A percentile compares a stretch with the other conserved stretches of the same genome.
Evolutionary conservation across 108 stramenopile genomes (phyloP).

Genomic region (Discostella pseudostelligera): DNA sequence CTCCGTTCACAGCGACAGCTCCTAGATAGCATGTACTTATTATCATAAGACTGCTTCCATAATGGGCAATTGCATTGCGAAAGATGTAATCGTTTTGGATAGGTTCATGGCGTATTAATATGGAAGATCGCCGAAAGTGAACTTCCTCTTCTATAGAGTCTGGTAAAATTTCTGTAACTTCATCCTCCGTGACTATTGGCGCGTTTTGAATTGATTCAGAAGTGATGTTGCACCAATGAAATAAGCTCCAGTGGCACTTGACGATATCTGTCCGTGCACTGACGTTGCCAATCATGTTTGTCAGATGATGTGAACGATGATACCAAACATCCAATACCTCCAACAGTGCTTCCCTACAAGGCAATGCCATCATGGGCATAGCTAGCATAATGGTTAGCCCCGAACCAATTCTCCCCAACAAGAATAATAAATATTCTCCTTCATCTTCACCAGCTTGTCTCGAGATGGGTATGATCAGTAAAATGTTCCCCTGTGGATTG

Average conservation of each 20-base stretch:
- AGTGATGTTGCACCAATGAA: constrained; percentile 17
- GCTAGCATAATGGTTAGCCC: constrained; percentile 66
- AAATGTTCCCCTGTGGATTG: constrained; percentile 60
- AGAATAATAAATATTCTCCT: constrained; percentile 42
- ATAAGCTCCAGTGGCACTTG: constrained; percentile 21
- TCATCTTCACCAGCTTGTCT: constrained; percentile 10
- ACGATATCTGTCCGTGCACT: neutral
- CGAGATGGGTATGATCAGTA: constrained; percentile 52
- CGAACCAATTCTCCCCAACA: constrained; percentile 67
- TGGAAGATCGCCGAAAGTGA: constrained; percentile 2
- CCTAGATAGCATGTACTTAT: constrained; percentile 50
- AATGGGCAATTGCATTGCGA: constrained; percentile 47
- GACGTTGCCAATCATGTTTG: neutral
- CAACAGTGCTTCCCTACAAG: constrained; percentile 65
- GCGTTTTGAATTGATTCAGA: constrained; percentile 15
- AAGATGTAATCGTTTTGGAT: constrained; percentile 36
- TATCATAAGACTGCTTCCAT: constrained; percentile 56
- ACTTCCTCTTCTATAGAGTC: neutral
- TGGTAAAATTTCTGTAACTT: constrained; percentile 15
- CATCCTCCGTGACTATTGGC: constrained; percentile 30
- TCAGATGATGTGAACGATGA: constrained; percentile 34
- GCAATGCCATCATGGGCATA: constrained; percentile 69
- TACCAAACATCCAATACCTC: constrained; percentile 46
- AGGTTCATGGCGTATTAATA: constrained; percentile 24
- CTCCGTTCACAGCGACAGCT: constrained; percentile 66